Base-by-base conservation (phyloP, 208 protist species). In the Crithidia brevicula region DNA sequence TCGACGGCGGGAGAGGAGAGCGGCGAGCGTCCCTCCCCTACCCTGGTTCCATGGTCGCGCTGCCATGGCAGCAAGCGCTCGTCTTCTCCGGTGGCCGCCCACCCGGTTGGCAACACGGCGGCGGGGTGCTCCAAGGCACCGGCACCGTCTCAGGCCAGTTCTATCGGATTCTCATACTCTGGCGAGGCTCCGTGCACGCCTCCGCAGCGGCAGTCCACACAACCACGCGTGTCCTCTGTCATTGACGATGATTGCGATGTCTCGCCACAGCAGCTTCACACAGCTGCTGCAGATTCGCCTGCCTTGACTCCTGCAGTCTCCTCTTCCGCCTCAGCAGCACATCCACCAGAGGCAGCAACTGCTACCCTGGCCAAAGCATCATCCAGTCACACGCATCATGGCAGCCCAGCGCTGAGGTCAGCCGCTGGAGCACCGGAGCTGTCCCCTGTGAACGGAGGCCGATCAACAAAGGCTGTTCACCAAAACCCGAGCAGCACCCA, bases 131-230 rank as follows among this genome's bases (percentile, higher is more conserved):
- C 10, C 38, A 50, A 5, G 27, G 11, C 56, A 27, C n/a, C 4
- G 40, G 10, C 15, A 13, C 36, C 8, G 50, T n/a, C n/a, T n/a
- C n/a, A n/a, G n/a, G n/a, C n/a, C n/a, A n/a, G n/a, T n/a, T 56
- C 45, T 0, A 22, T 57, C 11, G 34, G 33, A 18, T 33, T 28
- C 18, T 25, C 53, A 11, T 68, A 36, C 34, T 56, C 53, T 18
- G 70, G 38, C 11, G 70, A 59, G 54, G 40, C 7, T 15, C 27
- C 36, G 2, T 9, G n/a, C 30, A 59, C 62, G 0, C 70, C 45
- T 9, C 61, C 51, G 45, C 47, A 22, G 36, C 56, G 56, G 40
- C 62, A 46, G 46, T 45, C 58, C 13, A 59, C 47, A 28, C 70
- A 56, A 28, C 70, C 70, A 13, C 63, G 42, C 15, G 43, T 36